Evolutionary conservation across 768 basidiomycete species (phyloP), one percentile per base, ranked within the genome.

Genomic region (Tephrocybe sp.): DNA sequence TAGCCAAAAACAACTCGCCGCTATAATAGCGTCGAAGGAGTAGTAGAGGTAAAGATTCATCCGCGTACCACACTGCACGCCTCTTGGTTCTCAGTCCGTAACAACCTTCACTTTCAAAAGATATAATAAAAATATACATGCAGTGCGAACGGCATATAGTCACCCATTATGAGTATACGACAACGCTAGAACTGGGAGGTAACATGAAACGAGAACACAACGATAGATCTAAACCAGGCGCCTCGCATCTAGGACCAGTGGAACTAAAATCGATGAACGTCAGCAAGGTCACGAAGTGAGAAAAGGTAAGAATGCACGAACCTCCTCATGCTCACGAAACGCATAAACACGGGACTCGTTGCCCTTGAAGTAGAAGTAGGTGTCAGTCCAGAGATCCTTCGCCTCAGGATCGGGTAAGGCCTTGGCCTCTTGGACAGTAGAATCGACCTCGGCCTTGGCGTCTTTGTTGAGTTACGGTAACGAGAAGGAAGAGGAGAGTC

Each of bases 301-400:
- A 10, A 4, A 41, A 51, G 32, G 10, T 9, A 10, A 52, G 26
- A 33, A 36, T 44, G 37, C 34, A 42, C 61, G 21, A 37, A 65
- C 86, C 84, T 98, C 95, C 62, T 96, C 93, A 51, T 91, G 82
- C 75, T 96, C 93, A 48, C 95, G 80, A 48, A 95, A 56, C 95
- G 81, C 89, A 96, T 89, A n/a, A 68, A 64, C 83, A 21, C 85
- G 75, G 4, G 93, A 93, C 70, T 87, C 91, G 2, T 92, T 91
- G 41, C 87, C 86, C 73, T 89, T 87, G 75, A 84, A 90, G 73
- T 95, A 93, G 48, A n/a, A n/a, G n/a, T n/a, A n/a, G 48, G 93
- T 85, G 64, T 92, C 91, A 15, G 81, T 83, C 88, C 88, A 93
- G 56, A 94, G 76, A 61, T 90, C 87, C 65, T 83, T 76, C 17